Base-by-base conservation (phyloP, 2,329 filamentous ascomycete species). In the Mariannaea sp. region DNA sequence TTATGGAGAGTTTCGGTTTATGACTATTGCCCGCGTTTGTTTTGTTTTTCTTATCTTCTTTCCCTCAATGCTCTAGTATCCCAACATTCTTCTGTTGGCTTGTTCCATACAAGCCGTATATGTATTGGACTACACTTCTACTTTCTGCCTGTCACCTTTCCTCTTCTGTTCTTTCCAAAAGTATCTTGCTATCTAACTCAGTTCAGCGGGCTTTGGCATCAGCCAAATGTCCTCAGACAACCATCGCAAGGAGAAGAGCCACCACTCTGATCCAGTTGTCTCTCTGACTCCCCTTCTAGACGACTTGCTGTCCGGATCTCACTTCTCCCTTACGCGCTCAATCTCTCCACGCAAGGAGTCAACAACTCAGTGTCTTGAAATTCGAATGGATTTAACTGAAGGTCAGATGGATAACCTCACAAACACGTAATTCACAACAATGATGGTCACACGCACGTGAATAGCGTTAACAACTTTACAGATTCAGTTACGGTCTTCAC, bases 351-450 rank as follows among this genome's bases (percentile, higher is more conserved):
- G 63, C 32, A 70, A 72, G 46, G 67, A 69, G 2, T 61, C 63
- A 16, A 49, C 59, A 14, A 69, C 73, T 16, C 71, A 75, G 38
- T 73, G 73, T 2, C 67, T 80, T 16, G 73, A 77, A 32, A 72
- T 80, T 24, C 75, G 77, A 19, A 71, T 80, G 59, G 78, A 78
- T 55, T 58, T 80, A 49, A 80, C 77, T 4, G 75, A 80, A 39
- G 73, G 71, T 0, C 76, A 80, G 55, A 74, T 80, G 70, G 74
- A 80, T 50, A 76, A 70, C 53, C 68, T 80, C 36, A 74, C 78
- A 3, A 71, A 76, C 41, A 75, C 72, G 78, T 80, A 70, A 55
- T 75, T 45, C 24, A 16, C 8, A 26, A 12, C 14, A 10, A 3
- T 43, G 30, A 12, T 5, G 8, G 5, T 13, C 9, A 13, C 10